Evolutionary conservation across 495 filamentous ascomycete species (phyloP).

Genomic region (Annulohypoxylon moriforme): DNA sequence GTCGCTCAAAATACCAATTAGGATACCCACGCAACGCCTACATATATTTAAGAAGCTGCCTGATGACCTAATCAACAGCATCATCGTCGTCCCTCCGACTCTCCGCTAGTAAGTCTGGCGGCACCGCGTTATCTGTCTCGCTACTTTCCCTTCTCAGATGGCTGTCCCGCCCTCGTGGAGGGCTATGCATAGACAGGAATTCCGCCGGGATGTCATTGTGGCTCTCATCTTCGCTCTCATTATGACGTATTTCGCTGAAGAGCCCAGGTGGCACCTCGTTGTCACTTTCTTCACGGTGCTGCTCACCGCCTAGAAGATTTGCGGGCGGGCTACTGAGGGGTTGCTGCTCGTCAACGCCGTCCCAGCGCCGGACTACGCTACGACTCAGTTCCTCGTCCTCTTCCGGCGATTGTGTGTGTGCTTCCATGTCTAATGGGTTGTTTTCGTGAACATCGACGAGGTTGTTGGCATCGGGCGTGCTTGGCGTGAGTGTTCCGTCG

Average conservation of each 20-base stretch:
- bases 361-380: constrained; percentile 47
- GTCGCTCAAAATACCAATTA: not conserved
- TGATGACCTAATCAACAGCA: constrained; percentile 18
- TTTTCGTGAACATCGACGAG: constrained; percentile 31
- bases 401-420: not conserved
- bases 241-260: constrained; percentile 35
- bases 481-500: constrained; percentile 43
- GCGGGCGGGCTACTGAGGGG: not conserved
- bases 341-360: constrained; percentile 29
- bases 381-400: constrained; percentile 42
- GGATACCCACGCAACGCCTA: not conserved
- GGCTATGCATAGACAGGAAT: constrained; percentile 53
- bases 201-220: constrained; percentile 57
- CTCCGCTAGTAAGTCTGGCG: constrained; percentile 55
- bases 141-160: constrained; percentile 43
- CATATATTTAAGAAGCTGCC: not conserved
- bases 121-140: constrained; percentile 56
- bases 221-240: constrained; percentile 47
- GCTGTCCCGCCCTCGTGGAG: constrained; percentile 15
- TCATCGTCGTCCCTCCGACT: constrained; percentile 27
- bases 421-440: not conserved
- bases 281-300: constrained; percentile 43
- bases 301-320: constrained; percentile 34
- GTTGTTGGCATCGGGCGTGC: constrained; percentile 6
- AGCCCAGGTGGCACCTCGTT: constrained; percentile 55